These are phyloP conservation scores for Sporisorium sorghi DNA, from an alignment of 1,284 basidiomycete genomes.

Conservation along the genomic window DNA sequence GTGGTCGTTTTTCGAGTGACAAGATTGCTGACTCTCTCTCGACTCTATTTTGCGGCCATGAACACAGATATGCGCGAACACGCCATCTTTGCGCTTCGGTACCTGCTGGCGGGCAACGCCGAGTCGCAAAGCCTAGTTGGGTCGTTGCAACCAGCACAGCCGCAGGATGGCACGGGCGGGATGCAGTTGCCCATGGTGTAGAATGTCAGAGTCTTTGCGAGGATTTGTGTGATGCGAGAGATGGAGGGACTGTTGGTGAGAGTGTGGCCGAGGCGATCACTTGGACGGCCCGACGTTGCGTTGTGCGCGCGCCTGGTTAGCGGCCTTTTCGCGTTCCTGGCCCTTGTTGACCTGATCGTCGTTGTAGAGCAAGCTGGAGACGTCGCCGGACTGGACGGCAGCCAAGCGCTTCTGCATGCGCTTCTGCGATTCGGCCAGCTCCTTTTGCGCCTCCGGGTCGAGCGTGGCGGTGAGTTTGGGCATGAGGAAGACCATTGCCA, in stretches of 20 bases:
- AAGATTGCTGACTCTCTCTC: background rate
- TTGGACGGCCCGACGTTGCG: constrained; percentile 27
- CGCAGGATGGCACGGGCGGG: constrained; percentile 6
- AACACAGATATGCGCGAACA: constrained; percentile 63
- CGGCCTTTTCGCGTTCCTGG: constrained; percentile 20
- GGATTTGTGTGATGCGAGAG: background rate
- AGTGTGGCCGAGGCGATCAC: too few relatives aligned
- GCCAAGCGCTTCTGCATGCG: constrained; percentile 53
- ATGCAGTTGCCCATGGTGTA: constrained; percentile 31
- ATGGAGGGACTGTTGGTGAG: too few relatives aligned
- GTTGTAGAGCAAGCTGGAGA: constrained; percentile 44
- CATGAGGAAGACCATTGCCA: constrained; percentile 44
- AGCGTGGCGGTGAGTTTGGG: constrained; percentile 45
- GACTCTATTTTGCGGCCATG: background rate
- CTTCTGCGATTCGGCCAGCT: constrained; percentile 44
- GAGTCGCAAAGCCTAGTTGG: constrained; percentile 56
- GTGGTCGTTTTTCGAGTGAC: background rate
- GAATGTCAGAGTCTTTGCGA: background rate
- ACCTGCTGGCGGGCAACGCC: constrained; percentile 56
- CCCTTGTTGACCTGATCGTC: constrained; percentile 35
- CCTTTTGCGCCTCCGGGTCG: constrained; percentile 53
- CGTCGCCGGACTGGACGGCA: constrained; percentile 51
- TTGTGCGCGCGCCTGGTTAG: constrained; percentile 20
- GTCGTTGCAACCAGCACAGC: constrained; percentile 42
- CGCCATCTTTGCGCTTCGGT: constrained; percentile 63